Evolutionary conservation across 1,284 basidiomycete genomes (phyloP), one percentile per base, ranked within the genome.

Genomic region (Farysia itapuensis): DNA sequence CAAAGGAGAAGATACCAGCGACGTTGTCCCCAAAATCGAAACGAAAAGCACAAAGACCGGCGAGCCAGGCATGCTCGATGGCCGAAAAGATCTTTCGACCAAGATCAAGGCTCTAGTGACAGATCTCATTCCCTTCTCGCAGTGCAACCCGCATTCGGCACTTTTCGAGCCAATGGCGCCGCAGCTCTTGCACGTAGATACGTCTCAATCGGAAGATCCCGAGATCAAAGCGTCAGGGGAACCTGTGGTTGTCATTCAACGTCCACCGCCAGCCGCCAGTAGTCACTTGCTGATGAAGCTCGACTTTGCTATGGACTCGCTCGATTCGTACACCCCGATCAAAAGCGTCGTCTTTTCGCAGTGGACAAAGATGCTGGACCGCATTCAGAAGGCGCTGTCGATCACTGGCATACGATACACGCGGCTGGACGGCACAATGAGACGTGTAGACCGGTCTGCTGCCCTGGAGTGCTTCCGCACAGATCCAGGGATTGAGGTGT

Each of bases 291-390:
- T 42, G 18, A 40, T 38, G 5, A 52, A 50, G 51, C 51, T 51
- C 11, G 56, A 47, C 19, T 42, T 38, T 3, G 40, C 45, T 12
- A 30, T 43, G 32, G 50, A 50, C 3, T 45, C 44, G 3, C 15
- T 43, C 12, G 51, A 45, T 18, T 44, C 52, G n/a, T 59, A 56
- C 44, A 37, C 48, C 20, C 71, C 70, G 9, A 60, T 75, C 57
- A 78, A 77, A 48, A 68, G 67, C 25, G 71, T 78, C 34, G 71
- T 78, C 16, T 78, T 78, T 84, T 89, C 63, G n/a, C 74, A 76
- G 40, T 76, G 74, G 74, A 76, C 71, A 11, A 61, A 53, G 34
- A 76, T 76, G 74, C 56, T 76, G 15, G 70, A 70, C 38, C 61
- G 70, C 18, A 64, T 76, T 19, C 56, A 49, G n/a, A 60, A 51